Conservation (phyloP, 352 stramenopile species). For the Globisporangium alternatum region DNA sequence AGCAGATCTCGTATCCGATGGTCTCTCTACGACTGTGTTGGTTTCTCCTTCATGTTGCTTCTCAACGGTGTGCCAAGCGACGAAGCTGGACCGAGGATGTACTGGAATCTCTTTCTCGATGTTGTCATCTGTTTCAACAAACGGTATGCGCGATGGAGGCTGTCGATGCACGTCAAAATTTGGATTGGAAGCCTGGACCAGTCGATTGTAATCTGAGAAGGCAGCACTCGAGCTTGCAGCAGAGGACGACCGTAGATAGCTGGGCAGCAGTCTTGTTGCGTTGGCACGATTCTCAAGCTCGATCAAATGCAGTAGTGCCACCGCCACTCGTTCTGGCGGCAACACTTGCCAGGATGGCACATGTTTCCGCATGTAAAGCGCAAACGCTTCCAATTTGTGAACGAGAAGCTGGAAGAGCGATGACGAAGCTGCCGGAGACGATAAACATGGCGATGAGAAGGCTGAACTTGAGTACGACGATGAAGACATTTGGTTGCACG, state of each 20-base stretch:
- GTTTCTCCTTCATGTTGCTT: neutral
- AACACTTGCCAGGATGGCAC: conserved; percentile 56
- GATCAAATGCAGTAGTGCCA: conserved; percentile 49
- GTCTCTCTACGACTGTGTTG: neutral
- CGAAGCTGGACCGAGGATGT: conserved; percentile 10
- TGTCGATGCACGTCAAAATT: neutral
- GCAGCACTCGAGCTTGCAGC: neutral
- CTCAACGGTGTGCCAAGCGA: conserved; percentile 3
- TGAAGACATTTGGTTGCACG: conserved; percentile 37
- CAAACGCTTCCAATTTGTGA: conserved; percentile 54
- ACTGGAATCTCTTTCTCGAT: neutral
- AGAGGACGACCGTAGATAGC: conserved; percentile 34
- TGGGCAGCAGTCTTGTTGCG: conserved; percentile 49
- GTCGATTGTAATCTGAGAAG: neutral
- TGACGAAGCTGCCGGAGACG: conserved; percentile 22
- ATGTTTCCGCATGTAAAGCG: conserved; percentile 32
- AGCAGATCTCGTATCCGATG: neutral
- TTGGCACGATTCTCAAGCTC: conserved; percentile 54
- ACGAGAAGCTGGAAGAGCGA: conserved; percentile 57
- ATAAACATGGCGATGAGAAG: conserved; percentile 18
- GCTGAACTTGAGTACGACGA: conserved; percentile 22
- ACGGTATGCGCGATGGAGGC: conserved; percentile 15
- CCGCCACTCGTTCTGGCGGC: conserved; percentile 46
- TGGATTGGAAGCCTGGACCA: neutral
- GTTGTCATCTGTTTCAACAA: conserved; percentile 11